phyloP scores from a whole-genome alignment of 805 yeast species.

The Myxozyma nipponensis region DNA sequence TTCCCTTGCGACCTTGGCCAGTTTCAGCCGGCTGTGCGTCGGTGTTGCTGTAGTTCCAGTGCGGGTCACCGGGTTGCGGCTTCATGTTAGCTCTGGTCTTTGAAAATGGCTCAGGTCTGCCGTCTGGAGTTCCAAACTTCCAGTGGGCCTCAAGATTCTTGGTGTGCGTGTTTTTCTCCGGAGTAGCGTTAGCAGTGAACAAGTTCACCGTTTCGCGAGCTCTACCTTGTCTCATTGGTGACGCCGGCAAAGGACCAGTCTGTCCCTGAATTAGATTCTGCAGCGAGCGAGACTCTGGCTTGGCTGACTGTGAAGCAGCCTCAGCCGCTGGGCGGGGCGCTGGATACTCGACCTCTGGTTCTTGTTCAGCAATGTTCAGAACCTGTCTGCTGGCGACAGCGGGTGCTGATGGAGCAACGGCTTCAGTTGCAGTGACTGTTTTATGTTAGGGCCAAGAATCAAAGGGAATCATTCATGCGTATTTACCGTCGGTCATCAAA shows the following conservation, averaged over 20 bases:
- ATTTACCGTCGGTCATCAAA: conserved; percentile 11
- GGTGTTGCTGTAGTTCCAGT: conserved; percentile 16
- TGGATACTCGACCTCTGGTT: conserved; percentile 25
- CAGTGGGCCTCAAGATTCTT: conserved; percentile 21
- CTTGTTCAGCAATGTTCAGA: conserved; percentile 17
- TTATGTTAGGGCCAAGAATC: too few relatives aligned
- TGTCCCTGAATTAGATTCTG: conserved; percentile 22
- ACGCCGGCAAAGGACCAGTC: conserved; percentile 7
- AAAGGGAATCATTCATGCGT: too few relatives aligned
- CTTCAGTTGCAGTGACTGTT: conserved; percentile 10
- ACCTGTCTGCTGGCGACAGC: conserved; percentile 5
- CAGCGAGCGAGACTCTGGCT: conserved; percentile 18
- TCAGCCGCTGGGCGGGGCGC: too few relatives aligned
- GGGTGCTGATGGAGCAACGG: not conserved
- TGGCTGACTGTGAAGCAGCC: too few relatives aligned
- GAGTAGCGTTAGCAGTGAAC: conserved; percentile 3
- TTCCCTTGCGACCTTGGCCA: conserved; percentile 15
- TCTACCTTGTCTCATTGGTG: conserved; percentile 15
- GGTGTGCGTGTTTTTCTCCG: conserved; percentile 11
- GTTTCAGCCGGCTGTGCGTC: conserved; percentile 2
- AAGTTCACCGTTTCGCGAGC: conserved; percentile 3
- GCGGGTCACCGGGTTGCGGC: conserved; percentile 25
- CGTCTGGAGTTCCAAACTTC: conserved; percentile 25
- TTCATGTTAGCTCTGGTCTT: conserved; percentile 26
- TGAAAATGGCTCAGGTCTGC: conserved; percentile 11